Conservation (phyloP, 2,329 filamentous ascomycete genomes). For the Rhytidhysteron rufulum region DNA sequence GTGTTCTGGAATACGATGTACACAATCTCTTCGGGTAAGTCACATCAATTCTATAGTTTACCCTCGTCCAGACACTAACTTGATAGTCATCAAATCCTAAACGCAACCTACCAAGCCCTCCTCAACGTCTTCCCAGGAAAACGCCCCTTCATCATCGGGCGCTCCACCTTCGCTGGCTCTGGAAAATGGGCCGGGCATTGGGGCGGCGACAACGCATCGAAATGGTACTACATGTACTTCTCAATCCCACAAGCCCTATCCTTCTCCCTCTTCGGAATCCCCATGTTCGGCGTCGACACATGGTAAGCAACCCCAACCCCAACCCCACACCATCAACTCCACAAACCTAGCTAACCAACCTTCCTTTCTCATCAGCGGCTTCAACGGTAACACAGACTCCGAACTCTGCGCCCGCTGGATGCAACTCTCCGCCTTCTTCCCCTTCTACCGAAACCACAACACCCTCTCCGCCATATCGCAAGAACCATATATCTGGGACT, state of each 20-base stretch:
- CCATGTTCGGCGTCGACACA: conserved; percentile 63
- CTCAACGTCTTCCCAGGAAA: conserved; percentile 60
- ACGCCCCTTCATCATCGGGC: conserved; percentile 79
- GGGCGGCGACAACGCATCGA: conserved; percentile 68
- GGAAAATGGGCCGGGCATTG: conserved; percentile 77
- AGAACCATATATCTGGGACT: conserved; percentile 68
- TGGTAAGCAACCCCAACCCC: conserved; percentile 60
- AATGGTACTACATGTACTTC: conserved; percentile 71
- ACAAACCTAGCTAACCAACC: conserved; percentile 1
- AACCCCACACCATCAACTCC: conserved; percentile 19
- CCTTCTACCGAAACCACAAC: conserved; percentile 78
- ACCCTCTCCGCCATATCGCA: conserved; percentile 57
- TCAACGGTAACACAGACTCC: conserved; percentile 62
- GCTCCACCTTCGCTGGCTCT: conserved; percentile 74
- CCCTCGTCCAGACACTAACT: conserved; percentile 30
- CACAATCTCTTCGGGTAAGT: conserved; percentile 63
- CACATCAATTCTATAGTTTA: not conserved
- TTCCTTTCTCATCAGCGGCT: conserved; percentile 51
- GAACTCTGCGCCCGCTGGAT: conserved; percentile 74
- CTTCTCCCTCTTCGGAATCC: conserved; percentile 70
- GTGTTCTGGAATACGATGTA: conserved; percentile 72
- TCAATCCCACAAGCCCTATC: conserved; percentile 74
- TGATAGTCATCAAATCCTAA: conserved; percentile 69
- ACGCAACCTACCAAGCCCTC: conserved; percentile 71
- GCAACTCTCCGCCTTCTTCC: conserved; percentile 70